Percentiles rank a stretch among this genome's conserved stretches.
These are phyloP conservation scores for Ogataea saltuana DNA, from an alignment of 805 yeast species.

Conservation along the genomic window DNA sequence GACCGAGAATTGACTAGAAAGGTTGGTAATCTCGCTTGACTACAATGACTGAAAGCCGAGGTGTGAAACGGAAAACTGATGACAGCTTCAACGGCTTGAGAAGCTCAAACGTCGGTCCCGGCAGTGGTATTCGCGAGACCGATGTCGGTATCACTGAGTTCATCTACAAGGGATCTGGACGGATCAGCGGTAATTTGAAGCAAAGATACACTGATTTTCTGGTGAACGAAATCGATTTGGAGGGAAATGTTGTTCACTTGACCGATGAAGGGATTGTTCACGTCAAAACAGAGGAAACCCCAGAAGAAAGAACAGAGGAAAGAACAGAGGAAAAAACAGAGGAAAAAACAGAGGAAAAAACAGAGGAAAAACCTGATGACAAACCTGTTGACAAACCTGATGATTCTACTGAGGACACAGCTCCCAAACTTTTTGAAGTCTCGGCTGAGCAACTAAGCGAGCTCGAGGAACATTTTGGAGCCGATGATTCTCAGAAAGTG, in stretches of 20 bases:
- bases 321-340: conserved; percentile 35
- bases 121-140: conserved; percentile 55
- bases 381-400: conserved; percentile 36
- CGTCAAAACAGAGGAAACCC: conserved; percentile 47
- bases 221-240: conserved; percentile 79
- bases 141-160: conserved; percentile 89
- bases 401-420: conserved; percentile 29
- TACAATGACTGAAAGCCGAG: conserved; percentile 2
- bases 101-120: no score
- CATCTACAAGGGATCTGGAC: conserved; percentile 52
- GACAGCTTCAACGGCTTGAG: conserved; percentile 13
- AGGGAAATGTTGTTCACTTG: conserved; percentile 74
- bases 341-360: conserved; percentile 39
- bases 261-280: conserved; percentile 67
- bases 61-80: neutral
- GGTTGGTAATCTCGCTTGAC: no score
- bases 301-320: conserved; percentile 15
- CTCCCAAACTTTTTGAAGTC: conserved; percentile 18
- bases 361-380: conserved; percentile 43
- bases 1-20: neutral
- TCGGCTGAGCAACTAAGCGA: conserved; percentile 45
- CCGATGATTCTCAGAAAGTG: conserved; percentile 56
- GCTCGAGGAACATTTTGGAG: conserved; percentile 58
- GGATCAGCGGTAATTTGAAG: conserved; percentile 79
- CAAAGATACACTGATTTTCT: conserved; percentile 91